These are phyloP conservation scores for Kurtzmaniella fragi DNA, from an alignment of 805 yeast species.

Conservation along the genomic window DNA sequence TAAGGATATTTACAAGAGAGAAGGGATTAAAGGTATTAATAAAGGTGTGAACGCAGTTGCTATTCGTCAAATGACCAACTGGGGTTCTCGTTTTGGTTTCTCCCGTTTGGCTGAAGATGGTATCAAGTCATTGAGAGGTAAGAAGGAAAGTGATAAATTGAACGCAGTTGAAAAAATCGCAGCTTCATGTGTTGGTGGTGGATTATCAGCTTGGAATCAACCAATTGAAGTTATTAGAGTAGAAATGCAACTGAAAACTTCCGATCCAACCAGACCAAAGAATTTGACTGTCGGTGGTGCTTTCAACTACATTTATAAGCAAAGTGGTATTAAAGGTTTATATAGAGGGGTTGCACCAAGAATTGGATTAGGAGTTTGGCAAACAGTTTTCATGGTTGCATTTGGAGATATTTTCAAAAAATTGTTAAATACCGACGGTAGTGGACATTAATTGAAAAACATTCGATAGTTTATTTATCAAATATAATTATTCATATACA, in stretches of 20 bases:
- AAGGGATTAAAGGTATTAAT: slow-evolving; percentile 92
- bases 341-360: slow-evolving; percentile 97
- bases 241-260: slow-evolving; percentile 95
- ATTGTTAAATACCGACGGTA: slow-evolving; percentile 37
- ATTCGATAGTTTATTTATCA: no score
- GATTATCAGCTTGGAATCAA: slow-evolving; percentile 97
- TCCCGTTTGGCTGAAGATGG: slow-evolving; percentile 86
- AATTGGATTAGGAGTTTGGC: slow-evolving; percentile 96
- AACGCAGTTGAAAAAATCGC: slow-evolving; percentile 74
- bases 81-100: slow-evolving; percentile 97
- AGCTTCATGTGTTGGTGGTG: slow-evolving; percentile 93
- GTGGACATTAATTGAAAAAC: slow-evolving; percentile 28
- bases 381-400: slow-evolving; percentile 97
- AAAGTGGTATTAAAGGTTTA: slow-evolving; percentile 83
- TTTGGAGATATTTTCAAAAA: slow-evolving; percentile 76
- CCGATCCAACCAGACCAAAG: slow-evolving; percentile 92
- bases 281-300: slow-evolving; percentile 76
- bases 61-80: slow-evolving; percentile 96
- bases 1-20: slow-evolving; percentile 73
- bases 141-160: slow-evolving; percentile 54
- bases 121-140: slow-evolving; percentile 61
- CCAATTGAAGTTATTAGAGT: slow-evolving; percentile 97
- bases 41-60: slow-evolving; percentile 99
- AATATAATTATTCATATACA: background rate
- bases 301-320: slow-evolving; percentile 73